phyloP scores from a whole-genome alignment of 352 stramenopile species.

The Halophytophthora polymorphica region DNA sequence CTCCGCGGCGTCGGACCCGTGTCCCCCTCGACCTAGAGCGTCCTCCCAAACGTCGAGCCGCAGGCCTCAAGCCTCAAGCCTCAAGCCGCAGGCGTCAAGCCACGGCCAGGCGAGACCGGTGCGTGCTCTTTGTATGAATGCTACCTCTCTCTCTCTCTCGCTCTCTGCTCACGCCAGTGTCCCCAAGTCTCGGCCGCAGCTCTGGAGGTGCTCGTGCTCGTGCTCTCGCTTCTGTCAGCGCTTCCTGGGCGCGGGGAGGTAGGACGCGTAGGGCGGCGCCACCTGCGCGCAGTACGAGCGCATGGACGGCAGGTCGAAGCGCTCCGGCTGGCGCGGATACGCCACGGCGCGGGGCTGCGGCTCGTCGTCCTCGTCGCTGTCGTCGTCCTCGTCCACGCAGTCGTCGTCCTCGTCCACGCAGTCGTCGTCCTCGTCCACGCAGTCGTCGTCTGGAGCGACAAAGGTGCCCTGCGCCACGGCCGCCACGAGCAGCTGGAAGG shows the following conservation, averaged over 20 bases:
- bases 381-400: too few relatives aligned
- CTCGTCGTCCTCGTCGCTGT: constrained; percentile 11
- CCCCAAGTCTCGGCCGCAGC: too few relatives aligned
- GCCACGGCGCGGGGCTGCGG: constrained; percentile 8
- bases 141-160: constrained; percentile 1
- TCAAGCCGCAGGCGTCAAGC: too few relatives aligned
- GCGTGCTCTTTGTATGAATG: constrained; percentile 13
- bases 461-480: constrained; percentile 20
- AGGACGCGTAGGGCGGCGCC: constrained; percentile 60
- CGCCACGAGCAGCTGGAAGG: constrained; percentile 38
- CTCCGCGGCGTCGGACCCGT: constrained; percentile 36
- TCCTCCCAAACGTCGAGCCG: too few relatives aligned
- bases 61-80: too few relatives aligned
- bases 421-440: too few relatives aligned
- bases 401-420: too few relatives aligned
- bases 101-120: constrained; percentile 14
- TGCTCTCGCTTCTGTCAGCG: constrained; percentile 10
- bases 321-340: constrained; percentile 25
- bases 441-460: constrained; percentile 9
- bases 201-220: too few relatives aligned
- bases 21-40: too few relatives aligned
- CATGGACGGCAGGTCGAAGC: constrained; percentile 67
- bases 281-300: constrained; percentile 57
- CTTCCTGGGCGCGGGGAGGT: constrained; percentile 26
- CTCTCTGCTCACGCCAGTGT: too few relatives aligned